A percentile compares a stretch with the other conserved stretches of the same genome.
Conservation (phyloP, 768 basidiomycete species). For the Tylopilus subfusipes region DNA sequence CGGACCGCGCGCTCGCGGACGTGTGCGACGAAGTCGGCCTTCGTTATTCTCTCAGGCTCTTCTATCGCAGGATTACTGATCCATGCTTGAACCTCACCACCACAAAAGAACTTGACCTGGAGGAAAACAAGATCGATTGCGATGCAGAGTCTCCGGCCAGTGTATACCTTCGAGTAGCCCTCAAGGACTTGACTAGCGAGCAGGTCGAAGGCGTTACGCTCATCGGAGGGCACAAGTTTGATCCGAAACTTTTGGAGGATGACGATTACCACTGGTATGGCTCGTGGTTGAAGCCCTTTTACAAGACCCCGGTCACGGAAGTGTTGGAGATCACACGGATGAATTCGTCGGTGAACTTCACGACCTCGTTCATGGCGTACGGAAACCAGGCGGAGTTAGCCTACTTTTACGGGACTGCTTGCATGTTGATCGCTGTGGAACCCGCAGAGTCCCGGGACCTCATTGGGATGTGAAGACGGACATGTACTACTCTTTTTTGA, state of each 20-base stretch:
- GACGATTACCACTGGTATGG: neutral
- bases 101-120: neutral
- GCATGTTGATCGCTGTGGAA: conserved; percentile 11
- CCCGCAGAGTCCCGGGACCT: neutral
- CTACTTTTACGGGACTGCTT: conserved; percentile 14
- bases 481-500: neutral
- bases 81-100: neutral
- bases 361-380: neutral
- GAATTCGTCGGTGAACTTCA: conserved; percentile 3
- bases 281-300: neutral
- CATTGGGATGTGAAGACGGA: neutral
- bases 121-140: neutral
- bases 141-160: fast-evolving
- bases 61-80: neutral
- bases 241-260: neutral
- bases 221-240: neutral
- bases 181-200: neutral
- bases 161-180: neutral
- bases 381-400: conserved; percentile 3
- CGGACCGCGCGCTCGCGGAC: conserved; percentile 5
- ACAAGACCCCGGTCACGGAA: conserved; percentile 1
- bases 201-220: conserved; percentile 3
- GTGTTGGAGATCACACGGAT: conserved; percentile 11
- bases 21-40: conserved; percentile 6
- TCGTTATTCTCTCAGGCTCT: neutral